A percentile compares a stretch with the other conserved stretches of the same genome.
Conservation (phyloP, 169 alveolate species). For the Cryptosporidium ryanae region DNA sequence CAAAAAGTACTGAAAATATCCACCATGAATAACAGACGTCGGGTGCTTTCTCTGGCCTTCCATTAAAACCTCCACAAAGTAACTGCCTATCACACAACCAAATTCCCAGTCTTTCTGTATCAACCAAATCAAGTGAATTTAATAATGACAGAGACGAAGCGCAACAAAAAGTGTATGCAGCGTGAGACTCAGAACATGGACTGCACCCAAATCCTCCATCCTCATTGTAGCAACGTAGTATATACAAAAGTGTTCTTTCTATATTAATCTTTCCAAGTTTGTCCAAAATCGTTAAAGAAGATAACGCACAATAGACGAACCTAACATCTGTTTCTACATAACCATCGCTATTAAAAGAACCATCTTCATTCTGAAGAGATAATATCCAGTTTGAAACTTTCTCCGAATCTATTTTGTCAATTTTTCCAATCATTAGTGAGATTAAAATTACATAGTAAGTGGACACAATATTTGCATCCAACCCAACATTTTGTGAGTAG, state of each 20-base stretch:
- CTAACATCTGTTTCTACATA: slow-evolving; percentile 95
- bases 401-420: slow-evolving; percentile 82
- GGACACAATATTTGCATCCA: slow-evolving; percentile 87
- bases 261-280: slow-evolving; percentile 84
- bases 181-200: slow-evolving; percentile 96
- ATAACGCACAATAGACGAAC: slow-evolving; percentile 92
- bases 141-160: slow-evolving; percentile 89
- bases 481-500: slow-evolving; percentile 79
- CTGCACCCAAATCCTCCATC: slow-evolving; percentile 96
- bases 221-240: slow-evolving; percentile 90
- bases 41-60: slow-evolving; percentile 96
- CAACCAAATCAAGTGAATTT: slow-evolving; percentile 83
- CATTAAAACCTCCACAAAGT: slow-evolving; percentile 95
- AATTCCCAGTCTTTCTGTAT: slow-evolving; percentile 79
- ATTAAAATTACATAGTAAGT: slow-evolving; percentile 90
- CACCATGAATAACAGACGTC: slow-evolving; percentile 98
- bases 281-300: slow-evolving; percentile 88
- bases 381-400: slow-evolving; percentile 85
- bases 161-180: slow-evolving; percentile 95
- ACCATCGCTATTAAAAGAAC: slow-evolving; percentile 92
- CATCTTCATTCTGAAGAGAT: slow-evolving; percentile 91
- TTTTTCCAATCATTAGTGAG: slow-evolving; percentile 82
- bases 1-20: slow-evolving; percentile 90
- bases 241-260: slow-evolving; percentile 86
- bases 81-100: slow-evolving; percentile 95